Percentiles rank a stretch among this genome's conserved stretches.
phyloP scores from a whole-genome alignment of 257 asterid species.

The Jacaranda mimosifolia region DNA sequence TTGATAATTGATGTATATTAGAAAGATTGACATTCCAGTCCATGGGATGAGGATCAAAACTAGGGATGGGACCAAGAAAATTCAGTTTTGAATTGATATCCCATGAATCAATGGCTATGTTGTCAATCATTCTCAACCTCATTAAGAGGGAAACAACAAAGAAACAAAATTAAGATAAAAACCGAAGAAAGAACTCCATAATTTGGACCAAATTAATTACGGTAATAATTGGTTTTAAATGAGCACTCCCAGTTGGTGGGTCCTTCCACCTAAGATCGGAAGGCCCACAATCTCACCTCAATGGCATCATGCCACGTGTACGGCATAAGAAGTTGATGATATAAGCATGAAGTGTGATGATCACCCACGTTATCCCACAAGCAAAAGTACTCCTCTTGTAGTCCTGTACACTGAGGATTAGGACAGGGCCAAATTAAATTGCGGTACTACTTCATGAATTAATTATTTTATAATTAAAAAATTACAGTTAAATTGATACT shows the following conservation, averaged over 20 bases:
- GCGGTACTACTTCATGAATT: too few relatives aligned
- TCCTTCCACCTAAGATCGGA: slow-evolving; percentile 37
- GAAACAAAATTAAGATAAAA: slow-evolving; percentile 22
- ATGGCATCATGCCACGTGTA: slow-evolving; percentile 45
- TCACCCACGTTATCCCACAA: slow-evolving; percentile 23
- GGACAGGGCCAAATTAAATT: too few relatives aligned
- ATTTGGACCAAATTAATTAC: slow-evolving; percentile 38
- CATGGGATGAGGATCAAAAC: not conserved
- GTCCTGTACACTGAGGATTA: too few relatives aligned
- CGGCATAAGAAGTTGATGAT: slow-evolving; percentile 49
- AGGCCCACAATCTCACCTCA: slow-evolving; percentile 39
- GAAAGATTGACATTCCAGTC: not conserved
- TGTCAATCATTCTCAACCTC: slow-evolving; percentile 30
- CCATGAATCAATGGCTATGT: not conserved
- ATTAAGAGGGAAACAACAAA: slow-evolving; percentile 28
- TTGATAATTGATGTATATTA: slow-evolving; percentile 6
- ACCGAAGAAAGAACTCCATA: slow-evolving; percentile 7
- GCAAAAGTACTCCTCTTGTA: slow-evolving; percentile 4
- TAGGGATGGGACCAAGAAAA: not conserved
- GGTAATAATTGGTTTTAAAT: slow-evolving; percentile 42
- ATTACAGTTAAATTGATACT: too few relatives aligned
- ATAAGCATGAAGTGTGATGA: slow-evolving; percentile 60
- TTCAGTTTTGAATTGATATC: not conserved
- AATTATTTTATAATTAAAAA: too few relatives aligned
- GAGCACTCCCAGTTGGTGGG: slow-evolving; percentile 45